Base-by-base conservation (phyloP, 2,329 filamentous ascomycete species). In the Fusarium agapanthi region DNA sequence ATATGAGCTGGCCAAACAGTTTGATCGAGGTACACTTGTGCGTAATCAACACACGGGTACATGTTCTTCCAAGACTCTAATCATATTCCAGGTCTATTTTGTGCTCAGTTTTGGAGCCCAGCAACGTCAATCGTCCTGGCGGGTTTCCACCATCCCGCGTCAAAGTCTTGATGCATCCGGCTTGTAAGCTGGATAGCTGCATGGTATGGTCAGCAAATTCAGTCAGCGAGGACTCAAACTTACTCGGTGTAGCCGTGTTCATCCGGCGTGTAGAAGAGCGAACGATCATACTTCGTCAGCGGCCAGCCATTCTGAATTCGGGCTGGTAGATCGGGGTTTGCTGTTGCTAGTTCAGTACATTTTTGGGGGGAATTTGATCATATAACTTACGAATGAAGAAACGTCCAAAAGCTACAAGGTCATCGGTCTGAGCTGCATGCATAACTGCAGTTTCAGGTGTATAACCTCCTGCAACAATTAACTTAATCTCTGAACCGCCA, bases 391-490 rank as follows among this genome's bases (percentile, higher is more conserved):
- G 76, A 41, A 82, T 73, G 30, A 81, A 82, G 61, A 77, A 75
- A 24, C 80, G 70, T 8, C 80, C 80, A 72, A 82, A 82, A 0
- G 77, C 76, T 20, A 83, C 77, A 11, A 81, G 75, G 11, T 83
- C 76, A 14, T 81, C 78, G 16, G 79, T 77, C 34, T 79, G 72
- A 22, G 79, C 78, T 4, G 82, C 79, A 7, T 80, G 74, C 34
- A 55, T 69, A 40, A 68, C 56, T 7, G 82, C 82, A 7, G 63
- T 67, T 14, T 78, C 79, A 3, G 79, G 62, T 5, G 64, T 75
- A 30, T 79, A 82, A 0, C 81, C 81, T 26, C 82, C 83, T 1
- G 82, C 81, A 5, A 81, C 65, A 14, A 84, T 73, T 4, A 84
- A 63, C 32, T 62, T 62, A 7, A 74, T 48, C 13, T 61, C 57